phyloP scores from a whole-genome alignment of 139 green algal genomes.

The Micractinium sp. region DNA sequence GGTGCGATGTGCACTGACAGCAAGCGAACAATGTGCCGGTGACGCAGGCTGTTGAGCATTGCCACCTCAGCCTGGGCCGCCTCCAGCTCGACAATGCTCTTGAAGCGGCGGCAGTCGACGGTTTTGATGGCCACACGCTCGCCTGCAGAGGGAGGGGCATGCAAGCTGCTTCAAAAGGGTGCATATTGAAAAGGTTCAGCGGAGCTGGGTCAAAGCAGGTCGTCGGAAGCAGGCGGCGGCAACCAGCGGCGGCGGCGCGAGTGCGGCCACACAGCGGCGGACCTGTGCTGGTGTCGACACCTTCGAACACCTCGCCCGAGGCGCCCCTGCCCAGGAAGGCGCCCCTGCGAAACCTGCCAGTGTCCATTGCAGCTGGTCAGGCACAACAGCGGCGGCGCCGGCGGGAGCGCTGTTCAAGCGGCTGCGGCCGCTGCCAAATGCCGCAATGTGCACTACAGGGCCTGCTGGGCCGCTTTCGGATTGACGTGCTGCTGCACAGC shows the following conservation, averaged over 20 bases:
- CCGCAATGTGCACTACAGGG: no score
- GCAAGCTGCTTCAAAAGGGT: no score
- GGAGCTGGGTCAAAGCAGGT: neutral
- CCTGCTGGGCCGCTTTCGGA: no score
- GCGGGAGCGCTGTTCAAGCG: no score
- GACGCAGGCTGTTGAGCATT: conserved; percentile 69
- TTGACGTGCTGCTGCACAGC: no score
- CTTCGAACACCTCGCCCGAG: conserved; percentile 68
- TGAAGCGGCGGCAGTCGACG: conserved; percentile 71
- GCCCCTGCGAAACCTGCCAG: neutral
- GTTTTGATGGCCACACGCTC: conserved; percentile 71
- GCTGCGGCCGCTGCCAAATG: no score
- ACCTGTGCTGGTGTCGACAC: conserved; percentile 57
- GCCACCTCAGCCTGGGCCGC: conserved; percentile 59
- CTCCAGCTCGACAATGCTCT: conserved; percentile 66
- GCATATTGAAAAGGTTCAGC: no score
- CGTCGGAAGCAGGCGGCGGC: neutral
- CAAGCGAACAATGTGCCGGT: conserved; percentile 79
- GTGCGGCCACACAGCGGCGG: neutral
- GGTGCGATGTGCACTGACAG: conserved; percentile 59
- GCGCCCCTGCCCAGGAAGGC: conserved; percentile 62
- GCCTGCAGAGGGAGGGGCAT: neutral
- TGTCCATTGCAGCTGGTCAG: neutral
- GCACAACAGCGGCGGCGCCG: neutral
- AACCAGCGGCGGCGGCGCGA: neutral